Evolutionary conservation across 2,329 filamentous ascomycete genomes (phyloP).

Genomic region (Claviceps sp.): DNA sequence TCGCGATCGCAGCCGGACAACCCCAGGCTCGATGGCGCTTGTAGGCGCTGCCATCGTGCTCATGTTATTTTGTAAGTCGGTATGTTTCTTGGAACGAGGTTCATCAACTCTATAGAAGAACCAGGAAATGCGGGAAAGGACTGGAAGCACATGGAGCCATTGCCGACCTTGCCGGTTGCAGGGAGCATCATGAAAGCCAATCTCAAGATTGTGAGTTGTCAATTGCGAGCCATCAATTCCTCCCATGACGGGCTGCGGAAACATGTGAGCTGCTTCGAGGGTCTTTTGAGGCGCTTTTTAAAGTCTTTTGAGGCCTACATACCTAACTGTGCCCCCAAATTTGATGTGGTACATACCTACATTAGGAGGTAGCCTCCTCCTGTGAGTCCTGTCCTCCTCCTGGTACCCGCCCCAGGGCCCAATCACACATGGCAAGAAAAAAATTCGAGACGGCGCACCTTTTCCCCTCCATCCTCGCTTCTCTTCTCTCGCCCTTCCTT

Average conservation of each 20-base stretch:
- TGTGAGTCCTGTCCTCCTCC: constrained; percentile 3
- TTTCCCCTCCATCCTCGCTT: constrained; percentile 14
- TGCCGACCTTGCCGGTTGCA: neutral
- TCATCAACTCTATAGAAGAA: neutral
- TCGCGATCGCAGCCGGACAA: neutral
- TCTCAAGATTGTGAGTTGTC: too few relatives aligned
- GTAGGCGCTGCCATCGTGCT: neutral
- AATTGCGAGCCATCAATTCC: too few relatives aligned
- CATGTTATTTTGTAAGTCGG: neutral
- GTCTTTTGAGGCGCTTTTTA: too few relatives aligned
- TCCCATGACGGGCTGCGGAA: too few relatives aligned
- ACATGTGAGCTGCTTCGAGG: too few relatives aligned
- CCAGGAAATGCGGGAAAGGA: neutral
- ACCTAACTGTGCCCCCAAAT: too few relatives aligned
- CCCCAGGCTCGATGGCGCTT: neutral
- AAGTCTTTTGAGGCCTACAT: too few relatives aligned
- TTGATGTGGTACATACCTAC: too few relatives aligned
- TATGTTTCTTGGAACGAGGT: neutral
- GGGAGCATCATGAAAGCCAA: too few relatives aligned
- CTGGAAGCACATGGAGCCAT: neutral
- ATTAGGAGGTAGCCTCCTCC: neutral
- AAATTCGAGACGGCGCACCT: constrained; percentile 18
- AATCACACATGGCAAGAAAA: constrained; percentile 26
- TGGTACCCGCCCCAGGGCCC: constrained; percentile 13
- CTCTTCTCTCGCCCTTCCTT: constrained; percentile 15